Base-by-base conservation (phyloP, 129 eudicot species). In the Artemisia argyi region DNA sequence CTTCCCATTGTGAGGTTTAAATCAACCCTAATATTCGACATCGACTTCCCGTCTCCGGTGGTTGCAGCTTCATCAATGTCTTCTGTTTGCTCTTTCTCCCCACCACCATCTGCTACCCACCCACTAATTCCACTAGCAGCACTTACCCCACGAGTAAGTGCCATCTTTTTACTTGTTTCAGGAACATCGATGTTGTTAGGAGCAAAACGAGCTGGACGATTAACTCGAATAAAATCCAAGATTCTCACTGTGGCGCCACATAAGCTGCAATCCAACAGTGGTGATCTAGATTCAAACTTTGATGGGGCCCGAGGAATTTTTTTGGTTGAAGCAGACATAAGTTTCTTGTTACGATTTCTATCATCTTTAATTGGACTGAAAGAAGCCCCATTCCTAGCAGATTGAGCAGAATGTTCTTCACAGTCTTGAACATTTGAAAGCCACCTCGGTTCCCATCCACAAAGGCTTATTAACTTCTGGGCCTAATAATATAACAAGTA, bases 371-470 rank as follows among this genome's bases (percentile, higher is more conserved):
- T 77, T 7, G 89, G 97, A 62, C 87, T 89, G 66, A 79, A 79
- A 2, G 96, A 93, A 82, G 61, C 82, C 57, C 95, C 96, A 70
- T 89, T 80, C 73, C 92, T 85, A 61, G 97, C 89, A n/a, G 96
- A 93, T 77, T 93, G 98, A 75, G 96, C 96, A 73, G 98, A 87
- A 87, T 89, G 85, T 68, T 93, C 98, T 85, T 93, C 98, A 71
- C 88, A 89, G 76, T 93, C 98, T 83, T 89, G 96, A 70, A 89
- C 78, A 76, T 87, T 85, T 47, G 90, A 83, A 77, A 93, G 96
- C 98, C 98, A 92, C 73, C 96, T 89, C 5, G 98, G 98, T 74
- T 92, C 98, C 98, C 98, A 92, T 39, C 98, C 98, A 82, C 98
- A 93, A 42, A 93, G 82, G 80, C 96, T 90, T 78, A 85, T 87